A percentile compares a stretch with the other conserved stretches of the same genome.
These are phyloP conservation scores for Bromus sterilis DNA, from an alignment of 176 grass and related monocot genomes.

Conservation along the genomic window DNA sequence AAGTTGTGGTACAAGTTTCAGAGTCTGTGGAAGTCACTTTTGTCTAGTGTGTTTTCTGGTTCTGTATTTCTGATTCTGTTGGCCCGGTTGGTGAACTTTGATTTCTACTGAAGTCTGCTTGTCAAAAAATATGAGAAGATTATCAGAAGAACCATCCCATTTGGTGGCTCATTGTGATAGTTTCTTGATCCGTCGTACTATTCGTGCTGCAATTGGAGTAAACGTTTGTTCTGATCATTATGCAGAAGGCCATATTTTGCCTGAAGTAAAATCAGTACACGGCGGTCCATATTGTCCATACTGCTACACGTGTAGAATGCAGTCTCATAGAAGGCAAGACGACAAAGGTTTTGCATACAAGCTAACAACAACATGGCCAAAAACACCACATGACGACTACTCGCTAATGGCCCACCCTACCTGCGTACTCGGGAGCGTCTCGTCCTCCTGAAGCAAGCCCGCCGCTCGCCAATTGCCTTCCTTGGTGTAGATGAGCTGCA, in stretches of 20 bases:
- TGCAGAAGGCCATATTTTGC: background rate
- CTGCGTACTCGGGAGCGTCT: too few relatives aligned
- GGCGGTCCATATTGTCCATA: background rate
- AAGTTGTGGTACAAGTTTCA: conserved; percentile 26
- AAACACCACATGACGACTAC: too few relatives aligned
- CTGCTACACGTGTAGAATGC: too few relatives aligned
- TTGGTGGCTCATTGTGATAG: background rate
- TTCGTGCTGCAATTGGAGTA: background rate
- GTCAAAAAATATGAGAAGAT: conserved; percentile 39
- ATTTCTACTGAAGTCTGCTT: conserved; percentile 10
- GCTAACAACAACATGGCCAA: too few relatives aligned
- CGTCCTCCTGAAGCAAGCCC: too few relatives aligned
- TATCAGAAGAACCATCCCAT: background rate
- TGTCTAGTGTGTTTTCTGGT: conserved; percentile 14
- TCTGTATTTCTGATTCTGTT: conserved; percentile 19
- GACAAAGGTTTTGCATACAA: too few relatives aligned
- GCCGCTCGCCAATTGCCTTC: too few relatives aligned
- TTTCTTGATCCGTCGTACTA: background rate
- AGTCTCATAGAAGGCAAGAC: too few relatives aligned
- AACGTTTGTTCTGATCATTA: background rate
- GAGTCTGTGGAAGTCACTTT: background rate
- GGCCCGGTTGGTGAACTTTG: background rate
- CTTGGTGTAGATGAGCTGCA: too few relatives aligned
- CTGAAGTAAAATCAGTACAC: background rate
- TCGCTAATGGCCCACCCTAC: too few relatives aligned